Percentiles rank a stretch among this genome's conserved stretches.
These are phyloP conservation scores for Waitea zeae DNA, from an alignment of 1,284 basidiomycete genomes.

Conservation along the genomic window DNA sequence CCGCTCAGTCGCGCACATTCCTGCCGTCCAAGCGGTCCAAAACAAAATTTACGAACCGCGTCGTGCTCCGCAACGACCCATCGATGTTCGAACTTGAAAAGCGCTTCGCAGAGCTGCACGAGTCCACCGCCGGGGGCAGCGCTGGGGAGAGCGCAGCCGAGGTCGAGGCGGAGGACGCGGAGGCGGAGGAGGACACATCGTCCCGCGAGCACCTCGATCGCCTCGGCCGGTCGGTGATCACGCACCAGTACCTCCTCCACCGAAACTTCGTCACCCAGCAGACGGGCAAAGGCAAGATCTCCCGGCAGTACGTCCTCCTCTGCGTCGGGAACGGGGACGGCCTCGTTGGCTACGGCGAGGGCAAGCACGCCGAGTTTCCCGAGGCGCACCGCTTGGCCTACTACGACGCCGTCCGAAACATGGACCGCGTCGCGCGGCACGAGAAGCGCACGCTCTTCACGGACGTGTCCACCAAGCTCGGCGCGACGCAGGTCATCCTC, in stretches of 20 bases:
- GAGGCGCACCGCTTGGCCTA: slow-evolving; percentile 53
- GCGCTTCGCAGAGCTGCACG: slow-evolving; percentile 7
- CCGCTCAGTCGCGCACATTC: slow-evolving; percentile 31
- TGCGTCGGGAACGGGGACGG: slow-evolving; percentile 81
- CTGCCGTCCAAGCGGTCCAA: slow-evolving; percentile 24
- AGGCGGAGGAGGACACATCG: slow-evolving; percentile 7
- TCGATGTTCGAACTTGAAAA: slow-evolving; percentile 14
- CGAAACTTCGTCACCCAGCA: slow-evolving; percentile 56
- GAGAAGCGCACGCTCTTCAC: slow-evolving; percentile 87
- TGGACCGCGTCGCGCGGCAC: slow-evolving; percentile 84
- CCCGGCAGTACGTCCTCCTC: slow-evolving; percentile 47
- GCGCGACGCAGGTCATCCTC: slow-evolving; percentile 70
- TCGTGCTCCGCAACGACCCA: slow-evolving; percentile 46
- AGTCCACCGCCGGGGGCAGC: slow-evolving; percentile 4
- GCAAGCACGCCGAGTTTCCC: slow-evolving; percentile 49
- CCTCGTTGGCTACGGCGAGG: slow-evolving; percentile 81
- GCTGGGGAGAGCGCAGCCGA: slow-evolving; percentile 6
- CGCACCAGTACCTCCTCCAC: slow-evolving; percentile 43
- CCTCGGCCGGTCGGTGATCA: slow-evolving; percentile 11
- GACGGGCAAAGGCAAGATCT: slow-evolving; percentile 76
- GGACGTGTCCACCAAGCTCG: slow-evolving; percentile 72
- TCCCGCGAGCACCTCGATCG: slow-evolving; percentile 13
- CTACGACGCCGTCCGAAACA: slow-evolving; percentile 61
- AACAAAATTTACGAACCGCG: slow-evolving; percentile 31
- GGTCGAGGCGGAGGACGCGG: slow-evolving; percentile 6